Evolutionary conservation across 179 eudicot genomes (phyloP), one percentile per base, ranked within the genome.

Genomic region (Nepenthes alata): DNA sequence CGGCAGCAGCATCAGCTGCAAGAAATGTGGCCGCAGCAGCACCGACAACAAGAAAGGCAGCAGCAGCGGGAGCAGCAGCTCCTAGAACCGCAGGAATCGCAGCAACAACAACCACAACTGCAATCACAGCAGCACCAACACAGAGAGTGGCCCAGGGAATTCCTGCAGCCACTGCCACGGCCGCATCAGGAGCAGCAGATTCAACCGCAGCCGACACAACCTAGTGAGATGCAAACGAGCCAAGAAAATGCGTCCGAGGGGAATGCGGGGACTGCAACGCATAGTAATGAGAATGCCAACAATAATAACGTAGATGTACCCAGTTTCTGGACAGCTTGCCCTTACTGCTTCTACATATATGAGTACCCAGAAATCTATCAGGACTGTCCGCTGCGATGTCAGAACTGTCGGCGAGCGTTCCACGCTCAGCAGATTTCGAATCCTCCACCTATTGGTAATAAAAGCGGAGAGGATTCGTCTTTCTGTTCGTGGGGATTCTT

Each of bases 301-400:
- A 56, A 54, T 53, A 72, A 39, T 9, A 25, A 25, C 25, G 47
- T 59, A 59, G 74, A 57, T 0, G 64, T 44, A 4, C 64, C 67
- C 47, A 66, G 75, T 6, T 84, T 91, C 61, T 91, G 98, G 98
- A 91, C 98, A 0, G 85, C 91, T 5, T 91, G 98, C 45, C 95
- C 98, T 34, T 91, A 91, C 67, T 91, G 98, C 59, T 86, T 73
- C 39, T 64, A 78, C 44, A 69, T 86, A 78, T 91, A 68, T 68
- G 95, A 91, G 80, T 89, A 91, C 65, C 69, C 80, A 57, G 61
- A 69, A 57, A 70, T 39, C 61, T 91, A 84, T 57, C 73, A 45
- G 55, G 96, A 84, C 3, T 89, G 86, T 62, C 72, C 89, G 2
- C 71, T 91, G 55, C 73, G 87, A 65, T 91, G 98, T 58, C 91